Evolutionary conservation across 257 asterid species (phyloP), one percentile per base, ranked within the genome.

Genomic region (Prunella vulgaris): DNA sequence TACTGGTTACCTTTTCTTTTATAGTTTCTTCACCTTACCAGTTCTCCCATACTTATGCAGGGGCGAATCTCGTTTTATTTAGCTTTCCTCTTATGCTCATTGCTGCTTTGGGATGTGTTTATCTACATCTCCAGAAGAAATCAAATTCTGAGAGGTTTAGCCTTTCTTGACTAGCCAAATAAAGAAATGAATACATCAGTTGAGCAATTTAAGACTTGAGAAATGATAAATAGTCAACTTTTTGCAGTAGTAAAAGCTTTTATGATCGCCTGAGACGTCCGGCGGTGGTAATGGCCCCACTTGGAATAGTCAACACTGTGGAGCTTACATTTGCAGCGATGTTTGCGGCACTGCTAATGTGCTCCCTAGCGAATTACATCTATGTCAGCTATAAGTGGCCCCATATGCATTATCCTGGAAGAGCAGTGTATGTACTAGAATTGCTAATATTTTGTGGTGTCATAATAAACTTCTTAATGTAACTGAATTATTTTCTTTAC

Each of bases 51-150:
- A 12, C n/a, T 21, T 71, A 35, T 74, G 68, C 88, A 85, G 90
- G 90, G 64, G 77, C 73, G n/a, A 85, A 85, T 83, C 86, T 85
- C 76, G 76, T 85, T 48, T 66, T 85, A 13, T 77, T 83, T 44
- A 73, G 85, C 62, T 85, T 85, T 28, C 88, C 88, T 4, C 21
- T 83, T 32, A 77, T 85, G 85, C 81, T 85, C 59, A 33, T 83
- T 42, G 85, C 85, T 1, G 71, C 64, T 61, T 44, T 85, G 76
- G 86, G 88, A 65, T 81, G 91, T 66, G 78, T 81, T 63, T 83
- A 83, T 72, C 82, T 85, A 13, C 88, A 83, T 67, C 70, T 74
- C 15, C 54, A 58, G 69, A 70, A 60, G 73, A 83, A 79, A 77
- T 79, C 83, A n/a, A 76, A 38, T 56, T 49, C 66, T 3, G 25